Conservation (phyloP, 2,329 filamentous ascomycete species). For the Gremmenia infestans region DNA sequence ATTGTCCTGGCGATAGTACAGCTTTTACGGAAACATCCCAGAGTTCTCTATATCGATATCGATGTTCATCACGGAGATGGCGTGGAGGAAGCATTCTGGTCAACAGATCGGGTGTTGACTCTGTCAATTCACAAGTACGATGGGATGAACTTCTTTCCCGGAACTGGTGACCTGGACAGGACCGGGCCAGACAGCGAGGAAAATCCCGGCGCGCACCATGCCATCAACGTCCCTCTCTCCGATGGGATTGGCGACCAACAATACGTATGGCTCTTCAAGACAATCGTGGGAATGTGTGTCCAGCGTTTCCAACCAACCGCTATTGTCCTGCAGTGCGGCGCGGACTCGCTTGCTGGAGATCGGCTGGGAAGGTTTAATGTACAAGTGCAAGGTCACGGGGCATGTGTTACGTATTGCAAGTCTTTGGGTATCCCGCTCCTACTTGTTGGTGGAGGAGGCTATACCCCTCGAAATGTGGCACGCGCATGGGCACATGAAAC, state of each 20-base stretch:
- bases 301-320: conserved; percentile 81
- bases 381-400: conserved; percentile 89
- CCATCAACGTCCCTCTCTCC: conserved; percentile 83
- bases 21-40: conserved; percentile 72
- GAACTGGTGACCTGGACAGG: conserved; percentile 80
- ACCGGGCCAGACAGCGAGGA: conserved; percentile 78
- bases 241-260: conserved; percentile 90
- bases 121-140: conserved; percentile 97
- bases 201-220: conserved; percentile 83
- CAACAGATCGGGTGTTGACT: conserved; percentile 84
- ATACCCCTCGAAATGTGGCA: conserved; percentile 93
- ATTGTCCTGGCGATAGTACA: conserved; percentile 92
- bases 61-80: conserved; percentile 90
- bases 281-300: conserved; percentile 72
- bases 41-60: conserved; percentile 92
- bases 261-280: conserved; percentile 80
- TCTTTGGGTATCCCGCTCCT: conserved; percentile 74
- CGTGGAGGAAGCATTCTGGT: conserved; percentile 87
- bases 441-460: conserved; percentile 89
- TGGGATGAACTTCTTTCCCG: conserved; percentile 76
- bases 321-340: conserved; percentile 92
- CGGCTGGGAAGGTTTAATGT: conserved; percentile 93
- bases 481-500: conserved; percentile 97
- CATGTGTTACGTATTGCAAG: conserved; percentile 87
- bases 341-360: conserved; percentile 90